Percentiles rank a stretch among this genome's conserved stretches.
These are phyloP conservation scores for Thinopyrum elongatum DNA, from an alignment of 176 grass and related monocot genomes.

Conservation along the genomic window DNA sequence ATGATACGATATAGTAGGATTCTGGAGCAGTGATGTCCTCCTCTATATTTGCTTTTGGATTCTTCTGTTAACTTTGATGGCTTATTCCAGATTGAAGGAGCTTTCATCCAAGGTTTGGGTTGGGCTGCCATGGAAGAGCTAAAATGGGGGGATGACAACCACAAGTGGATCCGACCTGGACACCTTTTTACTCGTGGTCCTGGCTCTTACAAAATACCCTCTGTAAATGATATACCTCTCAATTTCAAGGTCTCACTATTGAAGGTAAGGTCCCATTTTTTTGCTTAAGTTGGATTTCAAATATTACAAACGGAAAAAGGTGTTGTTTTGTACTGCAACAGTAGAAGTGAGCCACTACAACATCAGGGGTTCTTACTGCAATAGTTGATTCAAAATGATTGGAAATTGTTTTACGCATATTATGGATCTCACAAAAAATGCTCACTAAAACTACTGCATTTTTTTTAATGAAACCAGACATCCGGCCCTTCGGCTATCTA, in stretches of 20 bases:
- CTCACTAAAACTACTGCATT: not conserved
- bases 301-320: not conserved
- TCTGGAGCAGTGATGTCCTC: not conserved
- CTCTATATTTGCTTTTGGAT: slow-evolving; percentile 24
- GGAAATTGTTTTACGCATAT: not conserved
- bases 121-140: slow-evolving; percentile 93
- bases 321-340: not conserved
- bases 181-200: slow-evolving; percentile 87
- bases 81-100: slow-evolving; percentile 87
- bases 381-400: not conserved
- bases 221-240: slow-evolving; percentile 87
- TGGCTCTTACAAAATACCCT: slow-evolving; percentile 91
- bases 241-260: slow-evolving; percentile 91
- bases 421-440: not conserved
- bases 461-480: not conserved
- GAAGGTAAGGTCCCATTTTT: slow-evolving; percentile 50
- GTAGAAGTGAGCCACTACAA: not conserved
- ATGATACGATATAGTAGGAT: not conserved
- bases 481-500: not conserved
- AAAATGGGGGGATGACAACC: slow-evolving; percentile 92
- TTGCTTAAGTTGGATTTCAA: not conserved
- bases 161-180: slow-evolving; percentile 91
- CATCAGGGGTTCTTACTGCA: not conserved
- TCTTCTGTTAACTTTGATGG: slow-evolving; percentile 3
- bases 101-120: slow-evolving; percentile 93